Percentiles rank a stretch among this genome's conserved stretches.
phyloP scores from a whole-genome alignment of 176 grass and related monocot genomes.

The Oryza brachyantha region DNA sequence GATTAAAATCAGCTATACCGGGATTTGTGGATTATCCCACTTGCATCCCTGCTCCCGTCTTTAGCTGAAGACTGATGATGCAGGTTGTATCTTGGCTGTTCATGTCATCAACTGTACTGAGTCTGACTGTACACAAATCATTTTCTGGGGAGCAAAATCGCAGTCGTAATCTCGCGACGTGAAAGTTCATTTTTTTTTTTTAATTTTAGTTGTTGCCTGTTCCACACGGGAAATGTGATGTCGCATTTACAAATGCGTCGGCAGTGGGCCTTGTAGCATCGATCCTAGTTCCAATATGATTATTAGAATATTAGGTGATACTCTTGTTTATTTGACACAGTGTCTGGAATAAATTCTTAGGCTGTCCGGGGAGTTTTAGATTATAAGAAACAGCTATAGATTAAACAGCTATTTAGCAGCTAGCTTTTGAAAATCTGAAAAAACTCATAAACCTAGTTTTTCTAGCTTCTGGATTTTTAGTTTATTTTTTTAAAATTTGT shows the following conservation, averaged over 20 bases:
- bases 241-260: background rate
- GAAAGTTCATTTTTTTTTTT: background rate
- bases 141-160: background rate
- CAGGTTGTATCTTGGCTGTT: background rate
- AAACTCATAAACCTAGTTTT: too few relatives aligned
- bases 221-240: background rate
- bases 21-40: too few relatives aligned
- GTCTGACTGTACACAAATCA: background rate
- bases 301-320: too few relatives aligned
- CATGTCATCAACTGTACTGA: background rate
- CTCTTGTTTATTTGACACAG: background rate
- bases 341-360: constrained; percentile 22
- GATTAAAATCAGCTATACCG: too few relatives aligned
- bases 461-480: too few relatives aligned
- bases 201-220: background rate
- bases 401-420: too few relatives aligned
- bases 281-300: constrained; percentile 2
- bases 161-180: background rate
- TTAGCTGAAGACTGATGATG: too few relatives aligned
- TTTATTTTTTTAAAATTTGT: too few relatives aligned
- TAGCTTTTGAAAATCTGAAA: too few relatives aligned
- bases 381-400: too few relatives aligned
- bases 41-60: too few relatives aligned
- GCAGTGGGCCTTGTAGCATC: background rate
- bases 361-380: too few relatives aligned